Evolutionary conservation across 306 rosid species (phyloP).

Genomic region (Inga laurina): DNA sequence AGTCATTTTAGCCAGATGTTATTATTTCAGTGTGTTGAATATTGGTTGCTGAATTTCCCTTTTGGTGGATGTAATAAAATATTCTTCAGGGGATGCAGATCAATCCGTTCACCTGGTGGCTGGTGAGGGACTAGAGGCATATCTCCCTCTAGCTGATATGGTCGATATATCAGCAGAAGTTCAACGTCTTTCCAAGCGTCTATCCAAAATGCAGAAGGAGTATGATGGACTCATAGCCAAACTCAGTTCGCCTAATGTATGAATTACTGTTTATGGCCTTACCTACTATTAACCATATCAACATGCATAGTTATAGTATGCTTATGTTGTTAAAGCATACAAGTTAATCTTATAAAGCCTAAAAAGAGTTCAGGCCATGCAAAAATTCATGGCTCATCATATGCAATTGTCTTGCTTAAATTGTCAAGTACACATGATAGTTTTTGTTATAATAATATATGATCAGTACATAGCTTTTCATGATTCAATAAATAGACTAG

Average conservation of each 20-base stretch:
- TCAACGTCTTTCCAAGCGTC: slow-evolving; percentile 83
- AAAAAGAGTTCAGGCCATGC: not conserved
- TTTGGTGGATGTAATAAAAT: slow-evolving; percentile 33
- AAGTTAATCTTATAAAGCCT: slow-evolving; percentile 12
- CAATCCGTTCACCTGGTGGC: slow-evolving; percentile 93
- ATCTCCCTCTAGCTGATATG: slow-evolving; percentile 97
- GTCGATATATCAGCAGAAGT: slow-evolving; percentile 86
- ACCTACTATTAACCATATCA: not conserved
- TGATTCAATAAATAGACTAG: not conserved
- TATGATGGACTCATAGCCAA: slow-evolving; percentile 78
- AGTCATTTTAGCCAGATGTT: not conserved
- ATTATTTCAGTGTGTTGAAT: slow-evolving; percentile 9
- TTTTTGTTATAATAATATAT: not conserved
- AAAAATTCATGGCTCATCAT: not conserved
- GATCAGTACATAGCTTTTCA: not conserved
- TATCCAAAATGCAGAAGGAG: slow-evolving; percentile 87
- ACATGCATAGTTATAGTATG: not conserved
- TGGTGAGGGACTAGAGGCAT: slow-evolving; percentile 94
- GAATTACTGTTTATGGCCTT: slow-evolving; percentile 28
- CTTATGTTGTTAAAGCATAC: slow-evolving; percentile 1
- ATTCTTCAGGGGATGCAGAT: slow-evolving; percentile 71
- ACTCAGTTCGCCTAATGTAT: slow-evolving; percentile 78
- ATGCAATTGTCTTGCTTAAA: slow-evolving; percentile 7
- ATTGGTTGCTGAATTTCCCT: slow-evolving; percentile 28
- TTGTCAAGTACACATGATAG: not conserved